These are phyloP conservation scores for Termitomyces sp. DNA, from an alignment of 768 basidiomycete genomes.

Conservation along the genomic window DNA sequence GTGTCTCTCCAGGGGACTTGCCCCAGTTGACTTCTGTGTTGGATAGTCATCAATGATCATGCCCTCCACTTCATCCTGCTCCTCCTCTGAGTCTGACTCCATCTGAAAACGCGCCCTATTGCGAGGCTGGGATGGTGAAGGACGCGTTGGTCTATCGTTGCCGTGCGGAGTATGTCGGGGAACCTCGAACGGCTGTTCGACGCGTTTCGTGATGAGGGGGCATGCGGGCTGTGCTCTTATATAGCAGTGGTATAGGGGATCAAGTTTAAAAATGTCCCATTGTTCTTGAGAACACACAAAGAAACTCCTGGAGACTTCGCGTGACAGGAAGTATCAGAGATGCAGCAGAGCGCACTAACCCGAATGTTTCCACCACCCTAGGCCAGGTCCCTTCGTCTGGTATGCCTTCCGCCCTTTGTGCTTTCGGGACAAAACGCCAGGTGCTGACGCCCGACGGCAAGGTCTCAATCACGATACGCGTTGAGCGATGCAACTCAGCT, in stretches of 20 bases:
- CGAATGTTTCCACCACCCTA: slow-evolving; percentile 57
- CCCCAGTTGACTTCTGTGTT: slow-evolving; percentile 16
- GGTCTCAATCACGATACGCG: slow-evolving; percentile 72
- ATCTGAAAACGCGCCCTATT: slow-evolving; percentile 3
- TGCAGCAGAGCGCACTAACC: slow-evolving; percentile 33
- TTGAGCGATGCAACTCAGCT: slow-evolving; percentile 48
- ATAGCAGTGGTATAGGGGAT: slow-evolving; percentile 64
- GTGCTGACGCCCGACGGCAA: slow-evolving; percentile 45
- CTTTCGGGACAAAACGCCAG: slow-evolving; percentile 79
- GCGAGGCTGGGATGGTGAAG: slow-evolving; percentile 3
- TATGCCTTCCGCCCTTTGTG: slow-evolving; percentile 50
- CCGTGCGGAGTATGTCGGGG: slow-evolving; percentile 2
- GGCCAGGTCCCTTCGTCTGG: slow-evolving; percentile 71
- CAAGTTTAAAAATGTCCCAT: slow-evolving; percentile 85
- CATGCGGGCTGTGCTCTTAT: slow-evolving; percentile 37
- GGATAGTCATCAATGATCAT: slow-evolving; percentile 40
- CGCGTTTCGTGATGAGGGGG: slow-evolving; percentile 3
- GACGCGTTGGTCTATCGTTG: background rate
- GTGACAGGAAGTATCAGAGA: slow-evolving; percentile 9
- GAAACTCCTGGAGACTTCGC: slow-evolving; percentile 38
- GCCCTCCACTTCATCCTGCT: slow-evolving; percentile 44
- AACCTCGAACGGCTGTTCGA: background rate
- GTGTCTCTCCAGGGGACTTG: slow-evolving; percentile 20
- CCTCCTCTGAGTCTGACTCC: slow-evolving; percentile 20
- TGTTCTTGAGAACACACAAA: slow-evolving; percentile 57